Percentiles rank a stretch among this genome's conserved stretches.
phyloP scores from a whole-genome alignment of 306 rosid genomes.

The Prinsepia uniflora region DNA sequence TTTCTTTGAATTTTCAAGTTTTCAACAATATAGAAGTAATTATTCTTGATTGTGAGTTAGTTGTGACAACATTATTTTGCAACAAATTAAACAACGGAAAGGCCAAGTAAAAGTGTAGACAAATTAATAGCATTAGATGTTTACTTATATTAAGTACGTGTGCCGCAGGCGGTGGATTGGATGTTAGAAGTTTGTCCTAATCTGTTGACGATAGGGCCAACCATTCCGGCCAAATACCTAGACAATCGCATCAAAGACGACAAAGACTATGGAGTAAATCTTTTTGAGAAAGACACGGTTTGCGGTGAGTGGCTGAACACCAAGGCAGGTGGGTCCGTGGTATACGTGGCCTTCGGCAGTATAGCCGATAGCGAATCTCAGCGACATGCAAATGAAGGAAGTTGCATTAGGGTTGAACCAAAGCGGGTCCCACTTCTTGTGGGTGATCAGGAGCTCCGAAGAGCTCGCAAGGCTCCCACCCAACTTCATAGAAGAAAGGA shows the following conservation, averaged over 20 bases:
- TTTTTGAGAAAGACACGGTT: slow-evolving; percentile 29
- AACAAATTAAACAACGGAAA: too few relatives aligned
- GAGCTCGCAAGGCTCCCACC: slow-evolving; percentile 20
- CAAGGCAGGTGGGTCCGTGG: slow-evolving; percentile 40
- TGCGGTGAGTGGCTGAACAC: slow-evolving; percentile 37
- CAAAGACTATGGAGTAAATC: slow-evolving; percentile 38
- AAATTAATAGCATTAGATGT: too few relatives aligned
- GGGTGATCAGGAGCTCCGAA: slow-evolving; percentile 48
- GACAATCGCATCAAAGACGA: slow-evolving; percentile 42
- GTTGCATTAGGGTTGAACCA: slow-evolving; percentile 37
- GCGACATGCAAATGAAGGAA: slow-evolving; percentile 46
- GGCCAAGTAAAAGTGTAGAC: too few relatives aligned
- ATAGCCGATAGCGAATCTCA: slow-evolving; percentile 35
- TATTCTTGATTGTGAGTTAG: too few relatives aligned
- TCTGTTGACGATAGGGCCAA: slow-evolving; percentile 57
- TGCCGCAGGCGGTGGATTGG: too few relatives aligned
- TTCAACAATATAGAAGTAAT: too few relatives aligned
- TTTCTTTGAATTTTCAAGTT: too few relatives aligned
- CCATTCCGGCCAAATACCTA: slow-evolving; percentile 46
- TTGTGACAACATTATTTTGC: too few relatives aligned
- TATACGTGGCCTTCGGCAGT: slow-evolving; percentile 60
- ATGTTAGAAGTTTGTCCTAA: too few relatives aligned
- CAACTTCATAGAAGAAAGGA: slow-evolving; percentile 10
- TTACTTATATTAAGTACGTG: too few relatives aligned
- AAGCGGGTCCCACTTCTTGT: slow-evolving; percentile 40